Evolutionary conservation across 345 rosid species (phyloP), one percentile per base, ranked within the genome.

Genomic region (Boechera retrofracta): DNA sequence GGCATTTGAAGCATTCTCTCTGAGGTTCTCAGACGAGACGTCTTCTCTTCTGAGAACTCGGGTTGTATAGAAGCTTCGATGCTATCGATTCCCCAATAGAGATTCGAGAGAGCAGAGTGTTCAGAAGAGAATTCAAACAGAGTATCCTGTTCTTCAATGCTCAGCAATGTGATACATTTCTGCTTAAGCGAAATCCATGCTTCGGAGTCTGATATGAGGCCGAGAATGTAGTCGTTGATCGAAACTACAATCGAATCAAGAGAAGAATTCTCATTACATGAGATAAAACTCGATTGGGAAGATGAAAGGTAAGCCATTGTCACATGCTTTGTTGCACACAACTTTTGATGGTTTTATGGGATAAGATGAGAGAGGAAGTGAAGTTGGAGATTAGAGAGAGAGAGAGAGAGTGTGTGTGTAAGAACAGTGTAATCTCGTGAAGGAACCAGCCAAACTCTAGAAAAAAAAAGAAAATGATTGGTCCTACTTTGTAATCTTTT

Each of bases 1-100:
- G 97, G 97, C 21, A 85, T 87, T 81, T 94, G 98, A 59, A 91
- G 97, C 94, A 87, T 78, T 71, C 74, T 80, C 86, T 94, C 98
- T 2, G 94, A 81, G 59, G 87, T 86, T 55, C 61, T 74, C 10
- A 91, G 64, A 68, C 55, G 58, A 35, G 65, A 51, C 8, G 68
- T 36, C 42, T 73, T 83, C 75, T 86, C 86, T 48, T 82, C 88
- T 0, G 81, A 69, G 32, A 47, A 65, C 38, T 79, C 78, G 1
- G 81, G 82, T 18, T 73, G 82, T 44, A 87, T 72, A 21, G 89
- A 94, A 9, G 83, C 80, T 80, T 87, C 93, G 47, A 89, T 87
- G 70, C 80, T 77, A 5, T 86, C 83, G 8, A 94, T 85, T 11
- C 91, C 98, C 96, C 94, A 85, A 36, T 85, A 91, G 33, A 94